Evolutionary conservation across 345 rosid species (phyloP).

Genomic region (Eucalyptus shirleyi): DNA sequence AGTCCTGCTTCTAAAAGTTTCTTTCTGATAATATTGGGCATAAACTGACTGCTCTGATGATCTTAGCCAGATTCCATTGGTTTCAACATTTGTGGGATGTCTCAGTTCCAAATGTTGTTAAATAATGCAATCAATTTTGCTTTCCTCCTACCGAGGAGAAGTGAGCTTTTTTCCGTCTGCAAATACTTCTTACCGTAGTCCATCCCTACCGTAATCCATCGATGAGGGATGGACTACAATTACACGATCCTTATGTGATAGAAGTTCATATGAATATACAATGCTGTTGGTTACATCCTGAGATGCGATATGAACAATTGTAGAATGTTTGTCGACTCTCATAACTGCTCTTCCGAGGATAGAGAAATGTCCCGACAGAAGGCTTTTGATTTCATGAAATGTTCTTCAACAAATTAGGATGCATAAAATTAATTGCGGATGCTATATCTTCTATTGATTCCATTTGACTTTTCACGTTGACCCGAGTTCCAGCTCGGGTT

Average conservation of each 20-base stretch:
- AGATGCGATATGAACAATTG: not conserved
- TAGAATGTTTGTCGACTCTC: not conserved
- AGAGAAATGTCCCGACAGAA: not conserved
- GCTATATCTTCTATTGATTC: not conserved
- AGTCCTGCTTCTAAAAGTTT: not conserved
- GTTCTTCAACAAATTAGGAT: not conserved
- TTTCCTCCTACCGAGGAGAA: not conserved
- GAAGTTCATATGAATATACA: not conserved
- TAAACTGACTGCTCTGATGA: not conserved
- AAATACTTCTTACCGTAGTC: not conserved
- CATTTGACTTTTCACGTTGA: not conserved
- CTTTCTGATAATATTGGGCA: not conserved
- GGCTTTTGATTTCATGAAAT: not conserved
- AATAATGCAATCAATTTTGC: not conserved
- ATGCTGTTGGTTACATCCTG: not conserved
- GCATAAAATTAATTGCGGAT: not conserved
- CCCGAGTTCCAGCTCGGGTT: not conserved
- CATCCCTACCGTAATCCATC: not conserved
- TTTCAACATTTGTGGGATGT: not conserved
- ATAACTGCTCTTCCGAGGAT: not conserved
- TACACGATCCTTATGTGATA: not conserved
- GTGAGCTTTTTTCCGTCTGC: not conserved
- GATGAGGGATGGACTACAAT: not conserved
- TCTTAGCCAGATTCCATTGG: not conserved
- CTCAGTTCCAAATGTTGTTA: not conserved